A percentile compares a stretch with the other conserved stretches of the same genome.
Evolutionary conservation across 106 monocot species (phyloP).

Genomic region (Allium fistulosum): DNA sequence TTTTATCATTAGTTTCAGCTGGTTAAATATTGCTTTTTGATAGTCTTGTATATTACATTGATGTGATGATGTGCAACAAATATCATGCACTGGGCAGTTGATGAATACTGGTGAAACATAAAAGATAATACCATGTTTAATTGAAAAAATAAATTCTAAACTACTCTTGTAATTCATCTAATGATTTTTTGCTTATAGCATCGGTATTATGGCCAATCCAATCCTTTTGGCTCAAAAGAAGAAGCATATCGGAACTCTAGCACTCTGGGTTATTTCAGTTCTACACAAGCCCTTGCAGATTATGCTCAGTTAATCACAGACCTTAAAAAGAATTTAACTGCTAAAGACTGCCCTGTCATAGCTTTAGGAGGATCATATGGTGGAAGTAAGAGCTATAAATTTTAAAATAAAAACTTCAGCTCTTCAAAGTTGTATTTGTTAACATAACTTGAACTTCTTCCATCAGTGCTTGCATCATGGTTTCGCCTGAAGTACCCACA

Average conservation of each 20-base stretch:
- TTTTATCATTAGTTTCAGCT: too few relatives aligned
- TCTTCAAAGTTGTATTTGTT: background rate
- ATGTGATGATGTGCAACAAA: too few relatives aligned
- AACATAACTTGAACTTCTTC: background rate
- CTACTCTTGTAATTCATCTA: background rate
- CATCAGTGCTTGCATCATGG: conserved; percentile 27
- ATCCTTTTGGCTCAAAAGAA: conserved; percentile 16
- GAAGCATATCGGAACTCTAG: conserved; percentile 17
- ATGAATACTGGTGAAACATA: too few relatives aligned
- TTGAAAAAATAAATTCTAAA: background rate
- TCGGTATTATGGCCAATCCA: conserved; percentile 30
- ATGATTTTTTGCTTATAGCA: conserved; percentile 7
- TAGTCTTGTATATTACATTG: too few relatives aligned
- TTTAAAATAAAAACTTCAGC: background rate
- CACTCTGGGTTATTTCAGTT: conserved; percentile 29
- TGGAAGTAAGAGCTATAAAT: conserved; percentile 13
- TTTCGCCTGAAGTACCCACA: conserved; percentile 31
- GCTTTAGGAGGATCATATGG: conserved; percentile 24
- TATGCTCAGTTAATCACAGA: conserved; percentile 16
- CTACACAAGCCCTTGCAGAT: conserved; percentile 30
- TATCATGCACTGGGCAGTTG: too few relatives aligned
- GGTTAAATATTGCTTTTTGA: too few relatives aligned
- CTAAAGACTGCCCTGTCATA: conserved; percentile 14
- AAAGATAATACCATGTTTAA: too few relatives aligned
- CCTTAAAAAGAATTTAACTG: conserved; percentile 21